Evolutionary conservation across 78 protist species (phyloP).

Genomic region (Guillardia theta): DNA sequence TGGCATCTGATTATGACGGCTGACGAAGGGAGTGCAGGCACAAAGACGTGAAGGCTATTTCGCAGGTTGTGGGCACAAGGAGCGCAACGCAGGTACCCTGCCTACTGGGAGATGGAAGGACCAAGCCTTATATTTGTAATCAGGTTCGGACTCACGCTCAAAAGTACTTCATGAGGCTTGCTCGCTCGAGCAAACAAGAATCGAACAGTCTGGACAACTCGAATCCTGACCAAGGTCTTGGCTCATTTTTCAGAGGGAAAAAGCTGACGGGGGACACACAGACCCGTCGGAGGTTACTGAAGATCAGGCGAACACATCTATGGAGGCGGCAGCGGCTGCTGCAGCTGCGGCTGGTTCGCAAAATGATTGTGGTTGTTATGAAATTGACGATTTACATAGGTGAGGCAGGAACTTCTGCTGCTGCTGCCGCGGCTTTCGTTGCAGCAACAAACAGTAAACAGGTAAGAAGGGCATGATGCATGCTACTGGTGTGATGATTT

Average conservation of each 20-base stretch:
- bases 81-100: constrained; percentile 42
- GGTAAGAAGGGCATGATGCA: neutral
- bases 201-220: too few relatives aligned
- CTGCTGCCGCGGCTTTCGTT: neutral
- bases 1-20: neutral
- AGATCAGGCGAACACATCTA: neutral
- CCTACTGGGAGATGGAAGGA: neutral
- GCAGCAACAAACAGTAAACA: neutral
- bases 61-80: constrained; percentile 42
- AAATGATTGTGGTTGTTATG: neutral
- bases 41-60: constrained; percentile 47
- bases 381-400: neutral
- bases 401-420: neutral
- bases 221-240: too few relatives aligned
- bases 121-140: neutral
- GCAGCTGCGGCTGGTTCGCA: neutral
- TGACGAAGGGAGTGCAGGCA: neutral
- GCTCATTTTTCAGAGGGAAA: too few relatives aligned
- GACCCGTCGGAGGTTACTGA: neutral
- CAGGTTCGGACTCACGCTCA: constrained; percentile 50
- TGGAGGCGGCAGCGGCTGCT: neutral
- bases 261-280: neutral
- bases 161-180: constrained; percentile 40
- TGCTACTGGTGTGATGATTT: neutral
- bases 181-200: neutral